Conservation (phyloP, 371 early-diverging fungal genomes). For the Mucor mucedo region DNA sequence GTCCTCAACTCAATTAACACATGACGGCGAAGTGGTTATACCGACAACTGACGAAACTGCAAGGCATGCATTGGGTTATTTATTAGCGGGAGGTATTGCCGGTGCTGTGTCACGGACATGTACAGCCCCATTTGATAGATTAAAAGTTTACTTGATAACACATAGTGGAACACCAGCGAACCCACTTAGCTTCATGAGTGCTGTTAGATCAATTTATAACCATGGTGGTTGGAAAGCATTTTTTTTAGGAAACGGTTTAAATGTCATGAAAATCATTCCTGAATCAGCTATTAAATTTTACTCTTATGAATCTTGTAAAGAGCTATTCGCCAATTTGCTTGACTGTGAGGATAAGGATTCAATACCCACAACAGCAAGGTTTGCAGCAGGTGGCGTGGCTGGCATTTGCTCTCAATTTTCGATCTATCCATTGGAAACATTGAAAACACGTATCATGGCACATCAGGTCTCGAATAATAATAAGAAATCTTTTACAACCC, state of each 20-base stretch:
- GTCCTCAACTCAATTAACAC: slow-evolving; percentile 60
- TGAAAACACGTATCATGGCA: slow-evolving; percentile 78
- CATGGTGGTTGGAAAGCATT: slow-evolving; percentile 71
- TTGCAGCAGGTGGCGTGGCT: slow-evolving; percentile 79
- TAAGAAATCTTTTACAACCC: not conserved
- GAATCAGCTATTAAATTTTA: slow-evolving; percentile 82
- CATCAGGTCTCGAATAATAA: not conserved
- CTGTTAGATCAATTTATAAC: slow-evolving; percentile 56
- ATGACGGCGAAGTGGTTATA: slow-evolving; percentile 66
- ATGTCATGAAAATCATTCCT: slow-evolving; percentile 81
- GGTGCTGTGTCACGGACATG: slow-evolving; percentile 79
- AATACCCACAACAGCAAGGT: slow-evolving; percentile 66
- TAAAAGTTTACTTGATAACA: slow-evolving; percentile 76
- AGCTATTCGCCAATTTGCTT: slow-evolving; percentile 51
- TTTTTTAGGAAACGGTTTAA: slow-evolving; percentile 78
- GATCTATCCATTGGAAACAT: slow-evolving; percentile 81
- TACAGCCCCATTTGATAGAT: slow-evolving; percentile 82
- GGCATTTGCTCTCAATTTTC: slow-evolving; percentile 75
- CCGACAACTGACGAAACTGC: slow-evolving; percentile 54
- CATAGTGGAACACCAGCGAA: slow-evolving; percentile 29
- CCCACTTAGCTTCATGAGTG: slow-evolving; percentile 37
- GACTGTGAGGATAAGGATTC: slow-evolving; percentile 51
- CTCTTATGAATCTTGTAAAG: slow-evolving; percentile 71
- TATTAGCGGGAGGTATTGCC: slow-evolving; percentile 76
- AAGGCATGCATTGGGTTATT: slow-evolving; percentile 60